These are phyloP conservation scores for Pythium volutum DNA, from an alignment of 352 stramenopile genomes.

Conservation along the genomic window DNA sequence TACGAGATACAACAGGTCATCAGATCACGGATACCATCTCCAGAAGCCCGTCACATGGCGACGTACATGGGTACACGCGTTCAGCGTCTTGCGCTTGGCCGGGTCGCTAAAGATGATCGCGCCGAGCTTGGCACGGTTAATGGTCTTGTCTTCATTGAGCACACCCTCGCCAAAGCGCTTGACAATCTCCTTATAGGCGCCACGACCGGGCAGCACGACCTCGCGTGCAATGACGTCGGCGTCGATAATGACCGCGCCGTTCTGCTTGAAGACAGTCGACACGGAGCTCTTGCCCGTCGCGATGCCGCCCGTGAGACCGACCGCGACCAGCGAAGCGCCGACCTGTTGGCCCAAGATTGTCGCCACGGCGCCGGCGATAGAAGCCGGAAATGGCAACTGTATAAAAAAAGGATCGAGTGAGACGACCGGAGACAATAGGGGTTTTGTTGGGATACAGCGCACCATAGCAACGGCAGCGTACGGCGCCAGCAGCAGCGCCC, in stretches of 20 bases:
- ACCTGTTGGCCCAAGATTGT: conserved; percentile 43
- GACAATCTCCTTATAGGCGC: conserved; percentile 79
- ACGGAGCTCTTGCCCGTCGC: conserved; percentile 85
- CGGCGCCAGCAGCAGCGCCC: conserved; percentile 38
- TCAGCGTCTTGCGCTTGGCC: conserved; percentile 67
- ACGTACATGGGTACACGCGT: conserved; percentile 68
- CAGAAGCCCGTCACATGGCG: not conserved
- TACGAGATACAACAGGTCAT: conserved; percentile 10
- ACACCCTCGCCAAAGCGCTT: conserved; percentile 62
- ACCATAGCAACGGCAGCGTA: conserved; percentile 34
- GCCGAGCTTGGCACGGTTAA: conserved; percentile 83
- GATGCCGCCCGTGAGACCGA: conserved; percentile 83
- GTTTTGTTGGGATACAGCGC: not conserved
- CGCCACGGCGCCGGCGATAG: conserved; percentile 21
- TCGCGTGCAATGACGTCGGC: conserved; percentile 76
- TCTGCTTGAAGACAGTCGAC: conserved; percentile 49
- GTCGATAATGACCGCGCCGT: conserved; percentile 75
- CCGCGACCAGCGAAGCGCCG: conserved; percentile 58
- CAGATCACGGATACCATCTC: not conserved
- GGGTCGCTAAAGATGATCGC: conserved; percentile 83
- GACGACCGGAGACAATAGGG: not conserved
- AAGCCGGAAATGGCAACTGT: conserved; percentile 35
- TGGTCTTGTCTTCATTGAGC: conserved; percentile 71
- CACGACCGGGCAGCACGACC: conserved; percentile 69
- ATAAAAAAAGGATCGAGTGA: not conserved